phyloP scores from a whole-genome alignment of 2,329 filamentous ascomycete genomes.

The Fusarium goolgardi region DNA sequence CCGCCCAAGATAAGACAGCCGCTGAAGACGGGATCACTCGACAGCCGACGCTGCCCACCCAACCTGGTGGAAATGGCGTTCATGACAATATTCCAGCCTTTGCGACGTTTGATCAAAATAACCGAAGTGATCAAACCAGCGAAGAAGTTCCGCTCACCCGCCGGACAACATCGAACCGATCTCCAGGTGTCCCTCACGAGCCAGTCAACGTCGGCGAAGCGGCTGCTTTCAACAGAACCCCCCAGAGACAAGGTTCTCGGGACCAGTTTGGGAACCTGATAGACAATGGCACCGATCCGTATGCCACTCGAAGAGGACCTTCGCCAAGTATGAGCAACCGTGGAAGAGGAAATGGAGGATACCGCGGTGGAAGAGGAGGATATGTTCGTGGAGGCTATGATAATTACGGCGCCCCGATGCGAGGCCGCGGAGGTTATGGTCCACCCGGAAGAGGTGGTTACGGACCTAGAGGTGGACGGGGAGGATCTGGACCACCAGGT shows the following conservation, averaged over 20 bases:
- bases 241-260: slow-evolving; percentile 57
- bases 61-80: slow-evolving; percentile 65
- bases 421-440: slow-evolving; percentile 59
- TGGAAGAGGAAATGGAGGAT: slow-evolving; percentile 63
- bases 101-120: slow-evolving; percentile 75
- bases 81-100: slow-evolving; percentile 65
- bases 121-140: slow-evolving; percentile 69
- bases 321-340: slow-evolving; percentile 63
- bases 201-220: slow-evolving; percentile 52
- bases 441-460: slow-evolving; percentile 58
- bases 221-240: slow-evolving; percentile 49
- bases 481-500: slow-evolving; percentile 49
- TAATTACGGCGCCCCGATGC: slow-evolving; percentile 56
- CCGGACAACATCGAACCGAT: slow-evolving; percentile 69
- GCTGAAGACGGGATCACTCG: slow-evolving; percentile 55
- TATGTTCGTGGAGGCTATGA: slow-evolving; percentile 65
- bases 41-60: slow-evolving; percentile 69
- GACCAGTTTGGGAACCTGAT: slow-evolving; percentile 75
- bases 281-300: slow-evolving; percentile 58
- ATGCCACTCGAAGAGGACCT: slow-evolving; percentile 59
- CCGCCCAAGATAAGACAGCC: slow-evolving; percentile 64
- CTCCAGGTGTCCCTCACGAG: slow-evolving; percentile 60
- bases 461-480: slow-evolving; percentile 54
- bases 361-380: slow-evolving; percentile 60
- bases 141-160: slow-evolving; percentile 80